Base-by-base conservation (phyloP, 371 early-diverging fungal genomes). In the Enterospora canceri region DNA sequence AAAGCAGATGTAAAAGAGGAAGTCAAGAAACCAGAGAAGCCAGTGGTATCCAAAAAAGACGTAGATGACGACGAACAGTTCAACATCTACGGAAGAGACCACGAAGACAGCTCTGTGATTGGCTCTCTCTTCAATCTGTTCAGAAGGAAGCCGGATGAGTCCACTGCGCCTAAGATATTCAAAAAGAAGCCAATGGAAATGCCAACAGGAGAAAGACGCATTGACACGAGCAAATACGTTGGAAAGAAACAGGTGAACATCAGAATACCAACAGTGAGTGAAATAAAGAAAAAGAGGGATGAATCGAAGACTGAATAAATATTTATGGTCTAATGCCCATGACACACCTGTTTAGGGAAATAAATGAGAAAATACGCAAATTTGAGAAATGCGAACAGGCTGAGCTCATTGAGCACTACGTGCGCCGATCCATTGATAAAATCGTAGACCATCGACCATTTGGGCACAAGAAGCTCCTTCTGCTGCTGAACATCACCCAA, bases 321-420 rank as follows among this genome's bases (percentile, higher is more conserved):
- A n/a, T n/a, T n/a, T n/a, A n/a, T n/a, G 19, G 46, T 46, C 46
- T 15, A 15, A 15, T 19, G 15, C 15, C 19, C 4, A 51, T 51
- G 53, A 21, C 53, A 51, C 8, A 51, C 26, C n/a, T 58, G 31
- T 26, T 70, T n/a, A 23, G n/a, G 31, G 60, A 72, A 61, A 50
- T 72, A 23, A 26, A 60, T 23, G 31, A 24, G 26, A 51, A 67
- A 63, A 68, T 61, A 21, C 28, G 1, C 18, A 60, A 68, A 31
- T 72, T 72, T 68, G 40, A 58, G 28, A 51, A 46, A 18, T 48
- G 64, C 2, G 67, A 72, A 23, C 54, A 48, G 21, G 40, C 57
- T 26, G 30, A 16, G 4, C 58, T 72, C 18, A 3, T 46, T 12
- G 57, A 62, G 18, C 53, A 59, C 47, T 72, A 40, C 23, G 19